phyloP scores from a whole-genome alignment of 2,329 filamentous ascomycete species.

The Sporothrix luriei region DNA sequence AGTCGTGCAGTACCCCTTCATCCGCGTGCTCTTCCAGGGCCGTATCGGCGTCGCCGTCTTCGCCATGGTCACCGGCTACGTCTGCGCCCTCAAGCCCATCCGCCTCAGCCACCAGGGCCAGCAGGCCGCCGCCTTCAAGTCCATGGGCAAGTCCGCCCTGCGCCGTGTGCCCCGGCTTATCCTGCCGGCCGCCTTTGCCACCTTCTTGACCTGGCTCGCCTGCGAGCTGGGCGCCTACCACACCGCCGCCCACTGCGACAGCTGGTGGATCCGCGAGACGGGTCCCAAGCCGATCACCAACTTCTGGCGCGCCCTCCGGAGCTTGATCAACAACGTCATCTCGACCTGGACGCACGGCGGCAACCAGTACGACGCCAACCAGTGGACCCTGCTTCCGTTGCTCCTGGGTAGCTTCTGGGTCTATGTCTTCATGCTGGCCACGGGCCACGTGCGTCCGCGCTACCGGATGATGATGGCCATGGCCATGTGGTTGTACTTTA shows the following conservation, averaged over 20 bases:
- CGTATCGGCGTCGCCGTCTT: slow-evolving; percentile 68
- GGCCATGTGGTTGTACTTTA: slow-evolving; percentile 55
- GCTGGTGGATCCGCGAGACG: slow-evolving; percentile 60
- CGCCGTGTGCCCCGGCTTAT: slow-evolving; percentile 61
- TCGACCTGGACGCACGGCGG: slow-evolving; percentile 55
- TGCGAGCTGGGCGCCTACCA: slow-evolving; percentile 60
- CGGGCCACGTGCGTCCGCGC: slow-evolving; percentile 51
- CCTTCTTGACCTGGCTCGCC: slow-evolving; percentile 56
- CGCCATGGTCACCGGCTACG: slow-evolving; percentile 65
- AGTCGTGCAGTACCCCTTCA: slow-evolving; percentile 60
- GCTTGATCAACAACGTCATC: slow-evolving; percentile 50
- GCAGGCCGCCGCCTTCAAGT: slow-evolving; percentile 55
- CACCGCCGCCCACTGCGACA: slow-evolving; percentile 59
- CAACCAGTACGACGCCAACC: slow-evolving; percentile 60
- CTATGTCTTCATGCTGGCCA: slow-evolving; percentile 57
- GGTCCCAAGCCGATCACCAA: slow-evolving; percentile 48
- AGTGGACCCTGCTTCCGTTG: slow-evolving; percentile 61
- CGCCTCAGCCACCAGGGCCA: slow-evolving; percentile 57
- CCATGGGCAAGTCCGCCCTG: slow-evolving; percentile 60
- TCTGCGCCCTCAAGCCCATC: slow-evolving; percentile 64
- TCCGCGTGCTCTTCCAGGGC: slow-evolving; percentile 62
- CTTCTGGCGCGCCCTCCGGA: slow-evolving; percentile 48
- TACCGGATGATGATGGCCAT: slow-evolving; percentile 54
- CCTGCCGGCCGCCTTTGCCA: slow-evolving; percentile 59
- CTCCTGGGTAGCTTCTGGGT: slow-evolving; percentile 58